Base-by-base conservation (phyloP, 495 filamentous ascomycete genomes). In the Podospora bellae-mahoneyi region DNA sequence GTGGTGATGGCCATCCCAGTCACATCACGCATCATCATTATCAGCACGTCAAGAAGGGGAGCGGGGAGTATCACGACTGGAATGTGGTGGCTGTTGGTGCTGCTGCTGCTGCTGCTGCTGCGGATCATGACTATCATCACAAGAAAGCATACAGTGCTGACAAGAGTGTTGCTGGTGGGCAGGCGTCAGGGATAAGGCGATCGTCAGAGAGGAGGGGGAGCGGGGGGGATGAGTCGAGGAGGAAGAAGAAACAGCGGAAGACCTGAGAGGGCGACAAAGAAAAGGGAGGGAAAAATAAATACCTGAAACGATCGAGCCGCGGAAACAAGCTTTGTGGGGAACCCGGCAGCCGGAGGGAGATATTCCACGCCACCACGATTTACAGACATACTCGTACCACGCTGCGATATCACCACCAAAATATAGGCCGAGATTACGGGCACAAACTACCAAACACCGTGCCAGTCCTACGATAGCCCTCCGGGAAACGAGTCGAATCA, bases 161-260 rank as follows among this genome's bases (percentile, higher is more conserved):
- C 39, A 48, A 48, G 39, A 48, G 9, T 13, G 30, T 32, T 32
- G 30, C 30, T 32, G 64, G 55, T 30, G 23, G 13, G 19, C 53
- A 62, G 59, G 28, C 66, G 28, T 30, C 27, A 56, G 18, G 15
- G 48, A 10, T 48, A 13, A 48, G 39, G 39, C 39, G 39, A 32
- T 18, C 64, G 34, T 23, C 16, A 18, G 55, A 54, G 15, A 60
- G 53, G 23, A 73, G 34, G 71, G 64, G 44, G 59, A 69, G 55
- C 30, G 57, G 39, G 15, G 57, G 66, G 44, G 28, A 57, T 13
- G 57, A 61, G 16, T 61, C 34, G 28, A 60, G 44, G 28, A 62
- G 62, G 56, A 69, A 61, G n/a, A 69, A 69, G 59, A 65, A 65
- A 18, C 68, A 66, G 32, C 68, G 68, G 3, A 66, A 60, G 58